Evolutionary conservation across 768 basidiomycete genomes (phyloP), one percentile per base, ranked within the genome.

Genomic region (Panus rudis): DNA sequence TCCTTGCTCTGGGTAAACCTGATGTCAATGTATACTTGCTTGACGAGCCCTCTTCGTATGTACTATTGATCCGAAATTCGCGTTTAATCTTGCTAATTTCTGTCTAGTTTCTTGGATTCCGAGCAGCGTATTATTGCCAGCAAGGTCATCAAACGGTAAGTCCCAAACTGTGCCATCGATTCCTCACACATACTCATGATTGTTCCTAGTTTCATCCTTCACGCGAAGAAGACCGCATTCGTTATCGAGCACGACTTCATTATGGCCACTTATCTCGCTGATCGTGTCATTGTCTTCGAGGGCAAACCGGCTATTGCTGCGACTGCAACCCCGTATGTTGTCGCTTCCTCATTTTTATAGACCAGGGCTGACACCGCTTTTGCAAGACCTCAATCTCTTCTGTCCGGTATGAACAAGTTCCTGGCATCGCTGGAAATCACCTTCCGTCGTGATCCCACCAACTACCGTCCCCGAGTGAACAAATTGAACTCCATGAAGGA

Each of bases 211-310:
- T 97, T 94, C 67, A 90, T 99, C 57, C 80, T 98, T 23, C 88
- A 96, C 58, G 79, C 92, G 12, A 96, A 96, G 73, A 92, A 93
- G 69, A 98, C 93, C 1, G 96, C 96, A 0, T 97, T 99, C 63
- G 78, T 99, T 55, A 97, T 99, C 58, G 96, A 99, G 75, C 96
- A 99, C 80, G 94, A 98, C 71, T 97, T 99, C 65, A 96, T 98
- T 70, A 97, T 97, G 94, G 93, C 94, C 3, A 97, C 94, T 2
- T 98, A 99, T 65, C 86, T 99, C 43, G 94, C 96, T 31, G 96
- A 99, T 61, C 86, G 94, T 35, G 92, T 96, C 55, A 92, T 94
- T 47, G 91, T 93, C 11, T 93, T 91, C 54, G 83, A 87, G 60
- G 89, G 89, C 28, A 64, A 79, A 54, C 94, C 96, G 5, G 93